These are phyloP conservation scores for Sporothrix euskadiensis DNA, from an alignment of 2,329 filamentous ascomycete genomes.

Conservation along the genomic window DNA sequence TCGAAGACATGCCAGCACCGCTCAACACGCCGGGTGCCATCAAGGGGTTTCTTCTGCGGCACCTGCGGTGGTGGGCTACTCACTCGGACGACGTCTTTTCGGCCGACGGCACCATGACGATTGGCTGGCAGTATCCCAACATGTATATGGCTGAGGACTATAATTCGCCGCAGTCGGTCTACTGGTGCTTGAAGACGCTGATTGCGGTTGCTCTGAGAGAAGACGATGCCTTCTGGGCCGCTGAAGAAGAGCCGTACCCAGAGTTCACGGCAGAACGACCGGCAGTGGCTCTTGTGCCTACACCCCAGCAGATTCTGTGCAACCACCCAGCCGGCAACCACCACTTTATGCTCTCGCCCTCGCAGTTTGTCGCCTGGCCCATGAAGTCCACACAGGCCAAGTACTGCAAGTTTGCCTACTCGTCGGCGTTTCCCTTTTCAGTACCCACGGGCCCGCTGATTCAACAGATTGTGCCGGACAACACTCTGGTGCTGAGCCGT, in stretches of 20 bases:
- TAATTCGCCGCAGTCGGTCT: constrained; percentile 57
- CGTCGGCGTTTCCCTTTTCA: constrained; percentile 45
- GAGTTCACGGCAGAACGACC: neutral
- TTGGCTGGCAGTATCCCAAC: constrained; percentile 45
- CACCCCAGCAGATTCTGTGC: constrained; percentile 46
- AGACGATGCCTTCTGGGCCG: constrained; percentile 49
- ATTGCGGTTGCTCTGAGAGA: constrained; percentile 43
- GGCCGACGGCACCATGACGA: constrained; percentile 48
- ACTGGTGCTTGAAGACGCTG: constrained; percentile 56
- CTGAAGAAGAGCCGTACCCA: constrained; percentile 42
- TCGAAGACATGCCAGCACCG: constrained; percentile 40
- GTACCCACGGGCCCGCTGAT: constrained; percentile 40
- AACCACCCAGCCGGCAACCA: constrained; percentile 37
- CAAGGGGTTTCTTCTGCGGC: constrained; percentile 48
- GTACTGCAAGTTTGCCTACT: constrained; percentile 47
- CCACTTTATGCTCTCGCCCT: constrained; percentile 44
- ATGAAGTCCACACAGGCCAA: constrained; percentile 43
- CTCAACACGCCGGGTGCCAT: constrained; percentile 41
- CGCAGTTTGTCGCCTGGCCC: constrained; percentile 40
- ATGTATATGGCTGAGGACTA: constrained; percentile 59
- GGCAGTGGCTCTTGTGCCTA: constrained; percentile 47
- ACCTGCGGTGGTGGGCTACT: constrained; percentile 48
- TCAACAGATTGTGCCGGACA: constrained; percentile 36
- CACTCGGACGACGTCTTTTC: constrained; percentile 42
- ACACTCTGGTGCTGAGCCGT: constrained; percentile 32